Percentiles rank a stretch among this genome's conserved stretches.
These are phyloP conservation scores for Rachicladosporium sp. DNA, from an alignment of 2,329 filamentous ascomycete species.

Conservation along the genomic window DNA sequence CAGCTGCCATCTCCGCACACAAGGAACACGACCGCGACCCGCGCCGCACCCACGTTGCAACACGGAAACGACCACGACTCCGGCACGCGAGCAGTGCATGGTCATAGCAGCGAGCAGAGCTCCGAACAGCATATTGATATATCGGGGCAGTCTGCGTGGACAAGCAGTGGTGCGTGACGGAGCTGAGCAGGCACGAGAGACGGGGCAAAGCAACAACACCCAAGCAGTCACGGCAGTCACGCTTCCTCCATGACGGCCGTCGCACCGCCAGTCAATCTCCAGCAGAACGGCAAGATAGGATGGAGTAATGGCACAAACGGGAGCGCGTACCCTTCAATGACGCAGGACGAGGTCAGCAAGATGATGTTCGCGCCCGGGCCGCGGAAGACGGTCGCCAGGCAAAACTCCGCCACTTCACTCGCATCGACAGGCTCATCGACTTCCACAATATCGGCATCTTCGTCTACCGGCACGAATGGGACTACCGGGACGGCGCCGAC, in stretches of 20 bases:
- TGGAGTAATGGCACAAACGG: conserved; percentile 48
- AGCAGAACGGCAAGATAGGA: conserved; percentile 41
- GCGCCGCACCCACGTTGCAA: too few species aligned
- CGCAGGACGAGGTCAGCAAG: conserved; percentile 69
- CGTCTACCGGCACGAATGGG: conserved; percentile 48
- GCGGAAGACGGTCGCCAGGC: conserved; percentile 73
- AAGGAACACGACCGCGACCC: too few species aligned
- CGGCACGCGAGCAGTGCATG: too few species aligned
- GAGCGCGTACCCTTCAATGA: conserved; percentile 58
- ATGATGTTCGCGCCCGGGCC: conserved; percentile 62
- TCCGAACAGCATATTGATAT: too few species aligned
- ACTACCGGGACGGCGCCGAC: conserved; percentile 33
- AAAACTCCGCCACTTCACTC: conserved; percentile 82
- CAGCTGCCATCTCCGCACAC: too few species aligned
- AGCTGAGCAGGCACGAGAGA: not conserved
- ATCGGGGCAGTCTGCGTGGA: not conserved
- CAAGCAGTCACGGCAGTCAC: not conserved
- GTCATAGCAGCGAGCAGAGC: too few species aligned
- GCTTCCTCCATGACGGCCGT: conserved; percentile 48
- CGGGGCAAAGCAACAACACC: conserved; percentile 2
- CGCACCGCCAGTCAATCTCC: conserved; percentile 51
- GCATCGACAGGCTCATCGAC: conserved; percentile 49
- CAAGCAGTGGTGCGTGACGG: conserved; percentile 3
- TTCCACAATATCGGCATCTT: conserved; percentile 52
- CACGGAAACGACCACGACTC: too few species aligned